Evolutionary conservation across 495 filamentous ascomycete species (phyloP).

Genomic region (Tuber melanosporum): DNA sequence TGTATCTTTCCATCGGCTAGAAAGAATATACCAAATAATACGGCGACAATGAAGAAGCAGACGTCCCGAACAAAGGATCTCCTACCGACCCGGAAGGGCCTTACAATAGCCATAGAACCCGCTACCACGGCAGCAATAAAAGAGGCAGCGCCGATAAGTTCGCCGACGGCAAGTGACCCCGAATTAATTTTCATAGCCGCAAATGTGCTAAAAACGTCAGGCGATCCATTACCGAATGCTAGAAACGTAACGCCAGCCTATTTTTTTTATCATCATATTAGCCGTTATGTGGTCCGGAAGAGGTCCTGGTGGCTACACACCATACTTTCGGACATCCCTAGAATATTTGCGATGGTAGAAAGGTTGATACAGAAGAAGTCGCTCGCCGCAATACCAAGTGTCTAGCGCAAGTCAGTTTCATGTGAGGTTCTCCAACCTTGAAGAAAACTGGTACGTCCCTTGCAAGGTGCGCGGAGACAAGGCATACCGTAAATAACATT

Average conservation of each 20-base stretch:
- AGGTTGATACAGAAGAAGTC: slow-evolving; percentile 98
- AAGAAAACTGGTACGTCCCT: not conserved
- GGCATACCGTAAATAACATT: slow-evolving; percentile 66
- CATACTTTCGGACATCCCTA: slow-evolving; percentile 92
- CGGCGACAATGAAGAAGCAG: slow-evolving; percentile 82
- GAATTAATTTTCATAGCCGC: slow-evolving; percentile 96
- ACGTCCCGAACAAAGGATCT: slow-evolving; percentile 90
- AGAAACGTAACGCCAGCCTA: slow-evolving; percentile 87
- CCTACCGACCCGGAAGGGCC: slow-evolving; percentile 83
- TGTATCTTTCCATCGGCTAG: slow-evolving; percentile 77
- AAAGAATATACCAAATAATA: slow-evolving; percentile 80
- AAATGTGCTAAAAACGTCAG: slow-evolving; percentile 97
- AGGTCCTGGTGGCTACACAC: not conserved
- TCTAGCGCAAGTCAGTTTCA: slow-evolving; percentile 42
- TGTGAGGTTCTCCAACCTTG: not conserved
- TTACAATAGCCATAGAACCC: slow-evolving; percentile 93
- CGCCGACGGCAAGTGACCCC: slow-evolving; percentile 89
- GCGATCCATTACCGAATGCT: slow-evolving; percentile 97
- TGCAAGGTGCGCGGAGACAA: not conserved
- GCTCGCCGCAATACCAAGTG: slow-evolving; percentile 95
- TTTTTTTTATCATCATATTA: not conserved
- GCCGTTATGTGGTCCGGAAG: not conserved
- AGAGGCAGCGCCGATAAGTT: slow-evolving; percentile 87
- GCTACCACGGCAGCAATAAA: slow-evolving; percentile 97
- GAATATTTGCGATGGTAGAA: slow-evolving; percentile 76